Conservation (phyloP, 148 eudicot genomes). For the Beta vulgaris region DNA sequence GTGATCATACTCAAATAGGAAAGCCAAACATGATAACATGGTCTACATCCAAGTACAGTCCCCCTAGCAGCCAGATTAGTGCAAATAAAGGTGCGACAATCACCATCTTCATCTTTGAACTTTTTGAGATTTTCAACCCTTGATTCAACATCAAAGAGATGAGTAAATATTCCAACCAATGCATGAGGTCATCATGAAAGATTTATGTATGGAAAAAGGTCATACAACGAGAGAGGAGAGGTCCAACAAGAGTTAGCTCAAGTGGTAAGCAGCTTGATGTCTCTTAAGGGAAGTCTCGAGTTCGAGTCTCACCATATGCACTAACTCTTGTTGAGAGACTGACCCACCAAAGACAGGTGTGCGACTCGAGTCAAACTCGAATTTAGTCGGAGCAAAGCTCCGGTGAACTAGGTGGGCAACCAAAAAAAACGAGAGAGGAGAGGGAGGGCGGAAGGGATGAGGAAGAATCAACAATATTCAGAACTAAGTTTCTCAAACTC, state of each 20-base stretch:
- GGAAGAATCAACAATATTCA: neutral
- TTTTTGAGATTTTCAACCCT: conserved; percentile 93
- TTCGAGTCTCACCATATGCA: too few relatives aligned
- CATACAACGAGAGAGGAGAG: neutral
- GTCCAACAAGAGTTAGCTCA: too few relatives aligned
- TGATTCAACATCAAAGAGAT: conserved; percentile 10
- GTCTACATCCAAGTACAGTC: conserved; percentile 94
- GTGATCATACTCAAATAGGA: conserved; percentile 61
- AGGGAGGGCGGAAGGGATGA: neutral
- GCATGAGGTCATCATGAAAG: neutral
- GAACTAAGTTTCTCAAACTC: neutral
- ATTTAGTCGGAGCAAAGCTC: too few relatives aligned
- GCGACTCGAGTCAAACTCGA: too few relatives aligned
- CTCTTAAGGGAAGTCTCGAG: too few relatives aligned
- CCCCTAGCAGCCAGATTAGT: conserved; percentile 98
- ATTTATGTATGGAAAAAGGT: neutral
- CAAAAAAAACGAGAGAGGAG: too few relatives aligned
- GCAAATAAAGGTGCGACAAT: conserved; percentile 96
- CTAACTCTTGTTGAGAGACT: too few relatives aligned
- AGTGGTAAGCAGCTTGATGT: too few relatives aligned
- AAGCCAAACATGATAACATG: conserved; percentile 99
- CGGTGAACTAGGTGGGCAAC: too few relatives aligned
- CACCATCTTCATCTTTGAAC: conserved; percentile 86
- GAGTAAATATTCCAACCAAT: neutral
- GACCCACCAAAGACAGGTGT: too few relatives aligned